These are phyloP conservation scores for Auxenochlorella protothecoides DNA, from an alignment of 139 green algal genomes.

Conservation along the genomic window DNA sequence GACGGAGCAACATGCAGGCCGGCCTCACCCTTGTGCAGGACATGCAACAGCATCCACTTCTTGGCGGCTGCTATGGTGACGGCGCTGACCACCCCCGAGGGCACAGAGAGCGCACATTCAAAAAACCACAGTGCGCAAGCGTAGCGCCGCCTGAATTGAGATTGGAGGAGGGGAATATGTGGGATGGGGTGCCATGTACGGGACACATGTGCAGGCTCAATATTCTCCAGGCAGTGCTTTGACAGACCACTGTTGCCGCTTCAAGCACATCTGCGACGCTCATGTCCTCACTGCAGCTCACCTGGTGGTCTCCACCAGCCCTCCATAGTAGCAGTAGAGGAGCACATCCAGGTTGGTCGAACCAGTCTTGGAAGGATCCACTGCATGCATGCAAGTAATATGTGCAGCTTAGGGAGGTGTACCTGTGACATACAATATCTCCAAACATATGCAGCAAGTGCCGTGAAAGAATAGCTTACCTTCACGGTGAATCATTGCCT, in stretches of 20 bases:
- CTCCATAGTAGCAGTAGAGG: conserved; percentile 92
- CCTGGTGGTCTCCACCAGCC: conserved; percentile 59
- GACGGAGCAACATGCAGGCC: too few relatives aligned
- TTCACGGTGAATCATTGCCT: too few relatives aligned
- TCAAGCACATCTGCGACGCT: neutral
- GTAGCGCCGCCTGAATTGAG: conserved; percentile 36
- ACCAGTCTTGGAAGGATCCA: conserved; percentile 58
- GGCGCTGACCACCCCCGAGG: conserved; percentile 60
- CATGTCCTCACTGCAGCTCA: neutral
- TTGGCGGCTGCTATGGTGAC: conserved; percentile 78
- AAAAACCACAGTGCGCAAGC: conserved; percentile 60
- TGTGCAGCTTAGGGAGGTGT: too few relatives aligned
- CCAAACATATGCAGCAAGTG: conserved; percentile 33
- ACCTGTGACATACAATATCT: neutral
- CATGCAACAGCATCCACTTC: conserved; percentile 73
- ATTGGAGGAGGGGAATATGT: neutral
- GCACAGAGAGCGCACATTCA: conserved; percentile 61
- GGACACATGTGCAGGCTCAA: neutral
- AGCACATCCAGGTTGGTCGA: conserved; percentile 65
- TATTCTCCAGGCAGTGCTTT: neutral
- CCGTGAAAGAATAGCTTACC: neutral
- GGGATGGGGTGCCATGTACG: neutral
- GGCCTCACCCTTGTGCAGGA: conserved; percentile 52
- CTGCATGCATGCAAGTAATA: conserved; percentile 11
- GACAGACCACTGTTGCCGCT: too few relatives aligned